Evolutionary conservation across 2,329 filamentous ascomycete genomes (phyloP), one percentile per base, ranked within the genome.

Genomic region (Colletotrichum truncatum): DNA sequence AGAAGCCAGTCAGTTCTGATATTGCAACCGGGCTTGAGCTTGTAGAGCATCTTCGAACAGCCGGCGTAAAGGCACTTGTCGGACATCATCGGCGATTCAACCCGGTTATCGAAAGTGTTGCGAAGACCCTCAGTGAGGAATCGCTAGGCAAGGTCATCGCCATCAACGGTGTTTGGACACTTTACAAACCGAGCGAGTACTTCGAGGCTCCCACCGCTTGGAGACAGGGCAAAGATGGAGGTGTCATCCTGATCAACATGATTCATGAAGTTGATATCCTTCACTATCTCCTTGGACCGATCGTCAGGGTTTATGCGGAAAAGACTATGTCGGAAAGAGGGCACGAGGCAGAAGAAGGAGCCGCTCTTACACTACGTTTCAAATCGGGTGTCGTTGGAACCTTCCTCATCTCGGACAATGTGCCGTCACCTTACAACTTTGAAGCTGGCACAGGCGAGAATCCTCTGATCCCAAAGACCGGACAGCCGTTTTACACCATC

Each of bases 41-140:
- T 0, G 43, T 80, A 1, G 54, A 62, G 0, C 68, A 73, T 28
- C 68, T 78, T 2, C 62, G 70, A 3, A 53, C 66, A 6, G 67
- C 74, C 0, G 70, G 73, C 2, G 73, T 81, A n/a, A 80, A 81
- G n/a, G 74, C 85, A 1, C 75, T 88, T 1, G 83, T 87, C 2
- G 87, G 86, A 6, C 86, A 89, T 67, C 87, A 89, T 70, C 79
- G 87, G 9, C 81, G 87, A 3, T 89, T 89, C 75, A 88, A 89
- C 69, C 82, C 82, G 0, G 87, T 85, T 71, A 80, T 87, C 5
- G n/a, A n/a, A n/a, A 73, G 80, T 6, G 78, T 82, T 2, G 78
- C 85, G 0, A 87, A 87, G 66, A 67, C 79, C 10, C 73, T 80
- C 1, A 67, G 88, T 1, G 68, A 72, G 0, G 75, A 77, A 0